phyloP scores from a whole-genome alignment of 352 stramenopile species.

The Globisporangium viniferum region DNA sequence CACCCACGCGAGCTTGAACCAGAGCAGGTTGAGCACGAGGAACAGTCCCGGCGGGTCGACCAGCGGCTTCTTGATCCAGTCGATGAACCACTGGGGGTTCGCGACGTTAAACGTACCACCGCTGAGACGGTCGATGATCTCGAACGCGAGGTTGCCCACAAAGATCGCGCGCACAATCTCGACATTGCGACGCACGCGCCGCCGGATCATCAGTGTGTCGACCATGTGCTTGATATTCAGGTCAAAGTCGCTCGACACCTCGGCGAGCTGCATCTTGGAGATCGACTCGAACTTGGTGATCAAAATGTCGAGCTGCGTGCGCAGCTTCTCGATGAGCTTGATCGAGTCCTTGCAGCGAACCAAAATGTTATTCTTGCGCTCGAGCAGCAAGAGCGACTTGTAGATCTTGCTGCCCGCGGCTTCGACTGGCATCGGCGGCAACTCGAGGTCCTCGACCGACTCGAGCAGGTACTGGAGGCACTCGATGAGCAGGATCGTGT shows the following conservation, averaged over 20 bases:
- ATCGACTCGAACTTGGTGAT: conserved; percentile 90
- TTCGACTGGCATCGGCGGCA: conserved; percentile 51
- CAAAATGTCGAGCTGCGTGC: conserved; percentile 91
- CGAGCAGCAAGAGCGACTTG: conserved; percentile 90
- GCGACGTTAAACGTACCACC: conserved; percentile 89
- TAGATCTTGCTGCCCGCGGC: conserved; percentile 80
- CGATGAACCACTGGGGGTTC: conserved; percentile 81
- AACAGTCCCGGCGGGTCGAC: conserved; percentile 65
- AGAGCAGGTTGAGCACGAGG: conserved; percentile 75
- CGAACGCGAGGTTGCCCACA: conserved; percentile 91
- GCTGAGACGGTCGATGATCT: conserved; percentile 93
- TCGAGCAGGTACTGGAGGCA: conserved; percentile 95
- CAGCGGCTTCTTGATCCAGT: conserved; percentile 70
- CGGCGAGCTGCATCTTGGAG: conserved; percentile 85
- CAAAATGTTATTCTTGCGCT: conserved; percentile 88
- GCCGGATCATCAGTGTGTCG: conserved; percentile 58
- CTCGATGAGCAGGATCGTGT: conserved; percentile 97
- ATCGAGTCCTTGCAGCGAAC: conserved; percentile 93
- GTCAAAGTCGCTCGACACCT: conserved; percentile 86
- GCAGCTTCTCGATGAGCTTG: conserved; percentile 92
- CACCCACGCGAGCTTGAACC: conserved; percentile 64
- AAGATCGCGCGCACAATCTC: conserved; percentile 93
- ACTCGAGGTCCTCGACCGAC: conserved; percentile 88
- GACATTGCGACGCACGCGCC: conserved; percentile 60
- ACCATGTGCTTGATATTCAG: conserved; percentile 87